phyloP scores from a whole-genome alignment of 257 asterid species.

The Marsdenia floribunda region DNA sequence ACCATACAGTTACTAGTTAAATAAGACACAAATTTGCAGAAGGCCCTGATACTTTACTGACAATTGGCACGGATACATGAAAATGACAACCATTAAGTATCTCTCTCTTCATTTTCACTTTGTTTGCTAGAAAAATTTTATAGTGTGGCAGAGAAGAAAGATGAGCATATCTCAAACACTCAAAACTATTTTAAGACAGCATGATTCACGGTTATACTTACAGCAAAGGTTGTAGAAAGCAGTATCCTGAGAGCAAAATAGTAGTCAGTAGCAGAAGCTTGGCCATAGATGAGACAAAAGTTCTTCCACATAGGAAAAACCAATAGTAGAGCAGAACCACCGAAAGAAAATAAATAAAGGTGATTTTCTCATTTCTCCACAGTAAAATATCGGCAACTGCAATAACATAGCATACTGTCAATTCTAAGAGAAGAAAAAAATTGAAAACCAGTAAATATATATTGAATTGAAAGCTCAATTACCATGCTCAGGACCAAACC shows the following conservation, averaged over 20 bases:
- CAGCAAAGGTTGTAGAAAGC: conserved; percentile 54
- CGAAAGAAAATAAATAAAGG: conserved; percentile 55
- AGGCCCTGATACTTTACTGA: background rate
- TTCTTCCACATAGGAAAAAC: conserved; percentile 77
- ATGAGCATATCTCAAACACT: conserved; percentile 3
- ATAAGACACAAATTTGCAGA: background rate
- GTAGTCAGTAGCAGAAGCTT: conserved; percentile 57
- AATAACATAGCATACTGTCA: conserved; percentile 30
- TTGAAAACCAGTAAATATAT: background rate
- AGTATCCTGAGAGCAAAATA: conserved; percentile 51
- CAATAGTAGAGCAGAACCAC: conserved; percentile 60
- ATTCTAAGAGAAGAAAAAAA: background rate
- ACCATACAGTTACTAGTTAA: background rate
- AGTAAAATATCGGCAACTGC: conserved; percentile 92
- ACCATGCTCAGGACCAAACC: background rate
- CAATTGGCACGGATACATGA: background rate
- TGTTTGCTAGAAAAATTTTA: background rate
- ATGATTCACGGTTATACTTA: conserved; percentile 33
- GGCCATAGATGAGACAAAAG: conserved; percentile 69
- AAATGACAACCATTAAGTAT: background rate
- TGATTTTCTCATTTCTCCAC: conserved; percentile 90
- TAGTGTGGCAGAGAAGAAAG: background rate
- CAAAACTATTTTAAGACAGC: background rate
- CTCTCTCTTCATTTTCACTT: background rate
- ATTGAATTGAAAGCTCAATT: background rate